phyloP scores from a whole-genome alignment of 1,139 yeast genomes.

The Candida albicans region DNA sequence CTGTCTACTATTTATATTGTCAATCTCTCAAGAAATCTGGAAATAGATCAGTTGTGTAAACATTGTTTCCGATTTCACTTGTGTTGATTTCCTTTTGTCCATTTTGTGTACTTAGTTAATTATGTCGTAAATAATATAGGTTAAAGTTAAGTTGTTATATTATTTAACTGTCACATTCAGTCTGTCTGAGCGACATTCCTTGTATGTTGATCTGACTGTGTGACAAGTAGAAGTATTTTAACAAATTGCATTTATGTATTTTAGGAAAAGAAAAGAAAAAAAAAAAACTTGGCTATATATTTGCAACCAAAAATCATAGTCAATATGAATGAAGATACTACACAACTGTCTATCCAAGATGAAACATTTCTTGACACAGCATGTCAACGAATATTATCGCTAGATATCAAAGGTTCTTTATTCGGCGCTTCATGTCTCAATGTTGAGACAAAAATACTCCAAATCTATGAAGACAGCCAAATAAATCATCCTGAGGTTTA shows the following conservation, averaged over 20 bases:
- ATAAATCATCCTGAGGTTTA: constrained; percentile 9
- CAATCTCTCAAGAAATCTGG: too few species aligned
- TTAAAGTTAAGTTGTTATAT: too few species aligned
- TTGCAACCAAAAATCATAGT: background rate
- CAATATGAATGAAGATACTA: constrained; percentile 2
- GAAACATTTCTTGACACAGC: constrained; percentile 5
- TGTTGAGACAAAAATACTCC: constrained; percentile 4
- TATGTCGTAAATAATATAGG: too few species aligned
- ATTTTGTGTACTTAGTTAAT: background rate
- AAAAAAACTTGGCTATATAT: background rate
- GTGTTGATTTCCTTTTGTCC: background rate
- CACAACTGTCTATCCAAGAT: background rate
- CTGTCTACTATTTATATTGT: too few species aligned
- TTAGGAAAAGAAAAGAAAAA: too few species aligned
- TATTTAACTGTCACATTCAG: too few species aligned
- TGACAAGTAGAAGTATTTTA: too few species aligned
- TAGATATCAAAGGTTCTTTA: constrained; percentile 9
- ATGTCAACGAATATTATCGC: constrained; percentile 9
- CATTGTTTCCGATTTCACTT: too few species aligned
- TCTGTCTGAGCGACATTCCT: too few species aligned
- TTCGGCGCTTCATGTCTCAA: constrained; percentile 14
- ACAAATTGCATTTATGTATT: too few species aligned
- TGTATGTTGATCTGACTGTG: too few species aligned
- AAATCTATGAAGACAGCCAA: constrained; percentile 13
- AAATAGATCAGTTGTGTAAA: too few species aligned